Evolutionary conservation across 306 rosid species (phyloP).

Genomic region (Datisca glomerata): DNA sequence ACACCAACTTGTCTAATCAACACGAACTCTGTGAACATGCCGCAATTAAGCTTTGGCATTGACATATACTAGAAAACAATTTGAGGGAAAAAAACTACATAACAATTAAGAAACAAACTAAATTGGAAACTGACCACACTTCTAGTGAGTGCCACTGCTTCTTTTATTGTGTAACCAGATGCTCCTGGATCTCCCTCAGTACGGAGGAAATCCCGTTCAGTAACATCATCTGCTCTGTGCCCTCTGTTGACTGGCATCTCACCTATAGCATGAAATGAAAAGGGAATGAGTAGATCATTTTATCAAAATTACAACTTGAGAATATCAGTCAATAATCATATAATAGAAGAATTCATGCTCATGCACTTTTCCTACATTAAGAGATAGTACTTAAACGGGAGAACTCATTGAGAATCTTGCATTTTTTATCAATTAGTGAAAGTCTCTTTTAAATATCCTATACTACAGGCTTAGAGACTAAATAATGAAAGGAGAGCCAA

Average conservation of each 20-base stretch:
- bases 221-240: conserved; percentile 28
- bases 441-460: too few species aligned
- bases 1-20: background rate
- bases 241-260: conserved; percentile 10
- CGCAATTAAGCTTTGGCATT: background rate
- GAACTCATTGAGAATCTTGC: too few species aligned
- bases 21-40: conserved; percentile 1
- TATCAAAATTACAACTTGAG: background rate
- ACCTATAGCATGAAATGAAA: conserved; percentile 10
- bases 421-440: too few species aligned
- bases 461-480: too few species aligned
- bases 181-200: conserved; percentile 91
- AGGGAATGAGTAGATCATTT: background rate
- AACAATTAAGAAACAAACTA: conserved; percentile 9
- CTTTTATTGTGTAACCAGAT: conserved; percentile 85
- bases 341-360: too few species aligned
- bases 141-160: conserved; percentile 68
- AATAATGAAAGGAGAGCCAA: too few species aligned
- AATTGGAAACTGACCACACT: conserved; percentile 69
- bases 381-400: too few species aligned
- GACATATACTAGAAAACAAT: too few species aligned
- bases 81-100: background rate
- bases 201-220: conserved; percentile 73
- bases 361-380: too few species aligned
- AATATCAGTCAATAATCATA: background rate